Percentiles rank a stretch among this genome's conserved stretches.
Evolutionary conservation across 345 rosid species (phyloP).

Genomic region (Populus ilicifolia): DNA sequence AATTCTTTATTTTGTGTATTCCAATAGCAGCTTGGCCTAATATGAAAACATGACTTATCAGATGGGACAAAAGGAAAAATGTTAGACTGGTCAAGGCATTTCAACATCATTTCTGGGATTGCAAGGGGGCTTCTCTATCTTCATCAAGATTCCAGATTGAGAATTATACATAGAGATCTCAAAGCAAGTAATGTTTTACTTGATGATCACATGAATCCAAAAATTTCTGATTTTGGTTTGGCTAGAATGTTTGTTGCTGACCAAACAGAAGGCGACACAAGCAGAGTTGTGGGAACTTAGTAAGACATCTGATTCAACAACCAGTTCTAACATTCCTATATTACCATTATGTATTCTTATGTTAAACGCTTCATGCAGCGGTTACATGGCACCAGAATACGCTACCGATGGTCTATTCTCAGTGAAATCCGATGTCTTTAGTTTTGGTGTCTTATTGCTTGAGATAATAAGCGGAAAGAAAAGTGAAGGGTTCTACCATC

Average conservation of each 20-base stretch:
- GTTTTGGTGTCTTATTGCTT: slow-evolving; percentile 11
- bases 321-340: neutral
- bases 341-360: neutral
- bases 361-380: neutral
- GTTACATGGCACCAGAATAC: slow-evolving; percentile 15
- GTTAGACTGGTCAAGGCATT: slow-evolving; percentile 10
- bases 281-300: slow-evolving; percentile 7
- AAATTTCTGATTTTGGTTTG: slow-evolving; percentile 16
- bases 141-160: slow-evolving; percentile 17
- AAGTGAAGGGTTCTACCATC: slow-evolving; percentile 6
- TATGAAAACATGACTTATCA: neutral
- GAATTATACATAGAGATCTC: slow-evolving; percentile 17
- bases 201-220: slow-evolving; percentile 12
- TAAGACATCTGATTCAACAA: neutral
- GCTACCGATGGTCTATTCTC: slow-evolving; percentile 14
- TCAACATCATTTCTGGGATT: slow-evolving; percentile 3
- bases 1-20: neutral
- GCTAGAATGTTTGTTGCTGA: slow-evolving; percentile 1
- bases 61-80: slow-evolving; percentile 2
- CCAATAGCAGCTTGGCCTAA: neutral
- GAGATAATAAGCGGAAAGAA: slow-evolving; percentile 14
- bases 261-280: slow-evolving; percentile 14
- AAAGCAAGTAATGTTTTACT: slow-evolving; percentile 16
- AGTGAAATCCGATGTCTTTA: slow-evolving; percentile 11
- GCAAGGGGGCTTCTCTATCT: slow-evolving; percentile 17